Evolutionary conservation across 805 yeast genomes (phyloP).

Genomic region (Candida vaughaniae): DNA sequence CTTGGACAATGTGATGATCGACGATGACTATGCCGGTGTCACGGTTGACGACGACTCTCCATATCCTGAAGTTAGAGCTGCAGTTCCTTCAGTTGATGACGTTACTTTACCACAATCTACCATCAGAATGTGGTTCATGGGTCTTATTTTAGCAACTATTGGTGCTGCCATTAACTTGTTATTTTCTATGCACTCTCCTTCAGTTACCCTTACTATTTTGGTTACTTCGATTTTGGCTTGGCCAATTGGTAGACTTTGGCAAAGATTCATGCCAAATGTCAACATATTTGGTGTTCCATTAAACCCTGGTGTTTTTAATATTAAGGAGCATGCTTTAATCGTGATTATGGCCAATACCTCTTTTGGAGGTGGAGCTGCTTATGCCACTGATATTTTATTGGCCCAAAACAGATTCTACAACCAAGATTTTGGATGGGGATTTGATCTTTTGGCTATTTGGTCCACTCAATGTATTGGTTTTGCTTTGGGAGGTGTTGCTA

Average conservation of each 20-base stretch:
- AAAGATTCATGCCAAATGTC: constrained; percentile 27
- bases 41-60: constrained; percentile 45
- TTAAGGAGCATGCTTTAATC: constrained; percentile 22
- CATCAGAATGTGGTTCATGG: constrained; percentile 54
- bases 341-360: constrained; percentile 20
- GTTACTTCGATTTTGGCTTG: constrained; percentile 61
- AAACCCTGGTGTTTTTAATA: constrained; percentile 24
- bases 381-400: constrained; percentile 55
- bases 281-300: constrained; percentile 15
- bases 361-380: constrained; percentile 28
- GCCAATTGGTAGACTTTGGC: constrained; percentile 59
- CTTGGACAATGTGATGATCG: constrained; percentile 20
- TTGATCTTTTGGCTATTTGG: constrained; percentile 23
- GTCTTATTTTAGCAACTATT: constrained; percentile 49
- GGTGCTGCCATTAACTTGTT: constrained; percentile 62
- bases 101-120: constrained; percentile 49
- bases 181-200: constrained; percentile 57
- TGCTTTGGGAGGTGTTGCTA: constrained; percentile 62
- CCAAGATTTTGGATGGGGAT: constrained; percentile 29
- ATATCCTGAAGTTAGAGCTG: constrained; percentile 66
- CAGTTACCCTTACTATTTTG: constrained; percentile 47
- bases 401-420: constrained; percentile 51
- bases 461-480: constrained; percentile 67
- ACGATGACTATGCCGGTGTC: constrained; percentile 41
- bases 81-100: constrained; percentile 55